These are phyloP conservation scores for Lipomyces anomalus DNA, from an alignment of 805 yeast genomes.

Conservation along the genomic window DNA sequence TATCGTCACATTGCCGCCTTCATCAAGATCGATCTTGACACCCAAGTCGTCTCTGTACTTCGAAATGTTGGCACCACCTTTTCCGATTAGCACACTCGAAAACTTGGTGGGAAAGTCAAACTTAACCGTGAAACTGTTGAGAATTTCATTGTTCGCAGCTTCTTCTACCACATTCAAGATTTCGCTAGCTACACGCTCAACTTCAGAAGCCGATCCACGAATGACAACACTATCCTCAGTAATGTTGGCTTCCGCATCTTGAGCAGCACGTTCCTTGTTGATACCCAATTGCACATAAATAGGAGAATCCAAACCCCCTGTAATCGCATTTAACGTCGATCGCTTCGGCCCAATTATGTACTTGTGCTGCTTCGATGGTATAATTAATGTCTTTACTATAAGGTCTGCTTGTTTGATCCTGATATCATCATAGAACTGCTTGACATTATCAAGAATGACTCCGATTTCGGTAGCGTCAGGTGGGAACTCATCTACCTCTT, in stretches of 20 bases:
- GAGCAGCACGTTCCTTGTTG: conserved; percentile 33
- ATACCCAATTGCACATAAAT: conserved; percentile 30
- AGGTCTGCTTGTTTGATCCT: conserved; percentile 46
- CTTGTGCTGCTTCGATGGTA: conserved; percentile 53
- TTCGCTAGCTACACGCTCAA: conserved; percentile 47
- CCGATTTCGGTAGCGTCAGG: conserved; percentile 59
- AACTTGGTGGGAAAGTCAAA: conserved; percentile 60
- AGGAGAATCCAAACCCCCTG: conserved; percentile 39
- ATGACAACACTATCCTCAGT: conserved; percentile 52
- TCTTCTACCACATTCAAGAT: conserved; percentile 52
- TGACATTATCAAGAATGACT: conserved; percentile 50
- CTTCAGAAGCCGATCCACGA: conserved; percentile 65
- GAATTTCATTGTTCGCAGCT: conserved; percentile 46
- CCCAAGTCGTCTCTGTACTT: conserved; percentile 66
- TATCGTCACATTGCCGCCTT: conserved; percentile 50
- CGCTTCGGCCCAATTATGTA: conserved; percentile 56
- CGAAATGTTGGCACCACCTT: conserved; percentile 71
- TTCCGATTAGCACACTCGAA: conserved; percentile 81
- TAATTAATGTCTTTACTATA: conserved; percentile 44
- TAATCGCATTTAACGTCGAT: conserved; percentile 46
- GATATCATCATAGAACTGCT: conserved; percentile 49
- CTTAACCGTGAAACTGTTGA: conserved; percentile 41
- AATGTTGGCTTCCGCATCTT: conserved; percentile 32
- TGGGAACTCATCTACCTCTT: conserved; percentile 48
- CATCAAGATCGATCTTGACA: conserved; percentile 69